These are phyloP conservation scores for Phytophthora rubi DNA, from an alignment of 352 stramenopile species.

Conservation along the genomic window DNA sequence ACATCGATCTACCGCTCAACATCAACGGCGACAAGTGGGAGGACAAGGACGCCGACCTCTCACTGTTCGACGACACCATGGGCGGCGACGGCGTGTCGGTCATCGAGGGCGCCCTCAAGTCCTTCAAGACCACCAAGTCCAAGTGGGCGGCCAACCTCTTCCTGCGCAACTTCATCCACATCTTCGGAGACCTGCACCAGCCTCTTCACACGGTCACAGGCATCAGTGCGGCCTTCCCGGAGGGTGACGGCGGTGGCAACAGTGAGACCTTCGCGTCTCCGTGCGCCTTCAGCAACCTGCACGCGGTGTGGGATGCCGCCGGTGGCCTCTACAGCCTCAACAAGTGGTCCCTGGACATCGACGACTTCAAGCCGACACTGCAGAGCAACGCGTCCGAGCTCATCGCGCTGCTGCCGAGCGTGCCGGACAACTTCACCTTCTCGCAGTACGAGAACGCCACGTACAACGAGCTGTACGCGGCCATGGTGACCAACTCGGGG, in stretches of 20 bases:
- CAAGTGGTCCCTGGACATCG: conserved; percentile 54
- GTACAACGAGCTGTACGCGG: conserved; percentile 43
- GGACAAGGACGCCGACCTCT: conserved; percentile 48
- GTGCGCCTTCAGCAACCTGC: conserved; percentile 67
- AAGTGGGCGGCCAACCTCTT: conserved; percentile 66
- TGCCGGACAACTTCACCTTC: conserved; percentile 48
- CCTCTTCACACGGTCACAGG: conserved; percentile 61
- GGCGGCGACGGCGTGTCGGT: conserved; percentile 53
- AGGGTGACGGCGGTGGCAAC: conserved; percentile 68
- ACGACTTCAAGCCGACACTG: conserved; percentile 31
- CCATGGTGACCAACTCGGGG: conserved; percentile 36
- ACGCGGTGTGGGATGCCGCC: conserved; percentile 70
- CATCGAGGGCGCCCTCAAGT: conserved; percentile 52
- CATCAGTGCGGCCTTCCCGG: conserved; percentile 51
- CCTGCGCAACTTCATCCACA: conserved; percentile 76
- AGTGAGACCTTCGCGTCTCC: conserved; percentile 54
- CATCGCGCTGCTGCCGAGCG: conserved; percentile 37
- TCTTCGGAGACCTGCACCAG: conserved; percentile 71
- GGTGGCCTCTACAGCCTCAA: conserved; percentile 56
- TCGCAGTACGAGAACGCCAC: conserved; percentile 44
- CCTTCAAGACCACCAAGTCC: conserved; percentile 69
- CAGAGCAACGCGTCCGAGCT: conserved; percentile 58
- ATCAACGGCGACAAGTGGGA: conserved; percentile 50
- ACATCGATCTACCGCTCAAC: conserved; percentile 67
- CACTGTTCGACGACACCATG: conserved; percentile 58